Evolutionary conservation across 2,329 filamentous ascomycete species (phyloP).

Genomic region (Nothomitra cinnamomea): DNA sequence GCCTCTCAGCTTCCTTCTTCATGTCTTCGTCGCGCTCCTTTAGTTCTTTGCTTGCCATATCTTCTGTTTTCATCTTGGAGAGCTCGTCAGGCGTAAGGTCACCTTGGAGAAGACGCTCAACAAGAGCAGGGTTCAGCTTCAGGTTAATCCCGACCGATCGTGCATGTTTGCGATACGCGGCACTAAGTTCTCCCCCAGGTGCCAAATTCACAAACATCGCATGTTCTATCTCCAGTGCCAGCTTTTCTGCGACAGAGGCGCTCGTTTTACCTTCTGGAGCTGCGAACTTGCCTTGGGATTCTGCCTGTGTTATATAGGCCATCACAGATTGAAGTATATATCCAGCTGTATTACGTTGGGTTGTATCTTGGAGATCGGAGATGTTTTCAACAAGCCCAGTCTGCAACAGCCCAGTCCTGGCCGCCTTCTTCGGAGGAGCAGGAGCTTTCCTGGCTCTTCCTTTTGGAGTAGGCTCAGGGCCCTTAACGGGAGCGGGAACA

Average conservation of each 20-base stretch:
- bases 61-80: conserved; percentile 74
- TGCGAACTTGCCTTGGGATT: conserved; percentile 46
- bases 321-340: conserved; percentile 53
- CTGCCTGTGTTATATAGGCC: conserved; percentile 46
- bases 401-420: conserved; percentile 17
- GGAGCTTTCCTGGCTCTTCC: conserved; percentile 17
- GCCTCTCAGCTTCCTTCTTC: conserved; percentile 62
- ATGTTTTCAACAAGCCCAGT: conserved; percentile 21
- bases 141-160: conserved; percentile 71
- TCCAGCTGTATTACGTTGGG: conserved; percentile 51
- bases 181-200: conserved; percentile 32
- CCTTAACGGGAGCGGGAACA: not conserved
- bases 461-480: not conserved
- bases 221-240: conserved; percentile 69
- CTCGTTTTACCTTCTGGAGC: conserved; percentile 46
- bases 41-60: conserved; percentile 82
- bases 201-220: conserved; percentile 37
- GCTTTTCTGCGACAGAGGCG: conserved; percentile 47
- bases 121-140: conserved; percentile 70
- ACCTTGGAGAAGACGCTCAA: conserved; percentile 55
- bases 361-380: conserved; percentile 38
- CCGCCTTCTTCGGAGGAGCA: not conserved
- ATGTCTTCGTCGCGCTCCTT: conserved; percentile 61
- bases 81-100: conserved; percentile 57
- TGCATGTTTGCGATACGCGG: conserved; percentile 45